These are phyloP conservation scores for Sarocladium kiliense DNA, from an alignment of 2,329 filamentous ascomycete genomes.

Conservation along the genomic window DNA sequence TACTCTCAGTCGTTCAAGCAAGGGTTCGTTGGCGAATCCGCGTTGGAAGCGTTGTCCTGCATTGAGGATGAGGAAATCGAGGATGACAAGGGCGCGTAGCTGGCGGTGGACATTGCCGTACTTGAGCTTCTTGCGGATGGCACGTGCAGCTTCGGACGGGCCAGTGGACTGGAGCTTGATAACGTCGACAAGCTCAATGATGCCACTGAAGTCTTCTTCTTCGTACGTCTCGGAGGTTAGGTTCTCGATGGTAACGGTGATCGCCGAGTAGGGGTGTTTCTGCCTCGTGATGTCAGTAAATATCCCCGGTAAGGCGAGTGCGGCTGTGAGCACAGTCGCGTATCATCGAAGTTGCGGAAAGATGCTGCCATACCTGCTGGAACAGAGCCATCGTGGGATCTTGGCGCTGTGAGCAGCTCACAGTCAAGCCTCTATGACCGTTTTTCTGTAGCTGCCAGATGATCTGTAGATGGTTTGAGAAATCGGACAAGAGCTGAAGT, in stretches of 20 bases:
- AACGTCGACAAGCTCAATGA: slow-evolving; percentile 91
- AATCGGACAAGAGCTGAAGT: neutral
- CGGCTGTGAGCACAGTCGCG: no score
- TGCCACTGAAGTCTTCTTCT: slow-evolving; percentile 85
- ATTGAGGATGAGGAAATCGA: slow-evolving; percentile 94
- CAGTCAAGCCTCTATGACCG: no score
- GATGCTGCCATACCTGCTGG: slow-evolving; percentile 12
- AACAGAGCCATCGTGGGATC: slow-evolving; percentile 7
- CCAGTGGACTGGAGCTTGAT: slow-evolving; percentile 85
- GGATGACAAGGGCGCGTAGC: slow-evolving; percentile 77
- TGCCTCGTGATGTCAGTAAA: slow-evolving; percentile 12
- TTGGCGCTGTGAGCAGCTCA: slow-evolving; percentile 1
- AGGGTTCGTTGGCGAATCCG: slow-evolving; percentile 81
- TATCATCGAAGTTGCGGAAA: no score
- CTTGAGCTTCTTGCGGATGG: slow-evolving; percentile 96
- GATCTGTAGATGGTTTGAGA: no score
- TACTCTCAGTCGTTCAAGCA: slow-evolving; percentile 85
- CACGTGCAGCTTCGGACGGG: slow-evolving; percentile 82
- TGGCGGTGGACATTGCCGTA: slow-evolving; percentile 95
- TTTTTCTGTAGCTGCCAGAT: no score
- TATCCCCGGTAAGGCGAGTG: neutral
- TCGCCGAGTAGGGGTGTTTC: slow-evolving; percentile 82
- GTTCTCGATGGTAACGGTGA: slow-evolving; percentile 87
- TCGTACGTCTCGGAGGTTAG: slow-evolving; percentile 86
- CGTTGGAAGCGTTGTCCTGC: slow-evolving; percentile 83